phyloP scores from a whole-genome alignment of 345 rosid genomes.

The Hibiscus mutabilis region DNA sequence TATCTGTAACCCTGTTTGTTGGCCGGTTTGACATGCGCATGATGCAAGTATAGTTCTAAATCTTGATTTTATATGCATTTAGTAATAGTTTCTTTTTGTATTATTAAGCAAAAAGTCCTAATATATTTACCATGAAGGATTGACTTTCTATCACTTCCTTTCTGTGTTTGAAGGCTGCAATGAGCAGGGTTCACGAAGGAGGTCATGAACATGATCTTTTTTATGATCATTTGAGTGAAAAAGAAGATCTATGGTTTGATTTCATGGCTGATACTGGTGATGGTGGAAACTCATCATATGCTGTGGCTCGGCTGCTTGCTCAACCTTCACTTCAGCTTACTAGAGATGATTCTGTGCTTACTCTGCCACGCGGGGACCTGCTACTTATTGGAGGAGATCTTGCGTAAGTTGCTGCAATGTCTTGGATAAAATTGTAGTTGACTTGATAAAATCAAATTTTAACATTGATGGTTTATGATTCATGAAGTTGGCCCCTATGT shows the following conservation, averaged over 20 bases:
- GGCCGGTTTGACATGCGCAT: conserved; percentile 99
- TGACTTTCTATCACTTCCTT: background rate
- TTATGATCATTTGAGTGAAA: conserved; percentile 71
- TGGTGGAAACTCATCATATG: conserved; percentile 94
- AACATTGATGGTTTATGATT: conserved; percentile 9
- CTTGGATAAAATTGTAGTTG: conserved; percentile 2
- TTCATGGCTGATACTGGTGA: conserved; percentile 99
- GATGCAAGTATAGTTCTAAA: conserved; percentile 71
- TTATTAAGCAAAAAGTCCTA: background rate
- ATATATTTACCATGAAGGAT: background rate
- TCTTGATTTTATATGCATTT: background rate
- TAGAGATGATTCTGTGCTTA: conserved; percentile 34
- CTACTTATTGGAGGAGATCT: conserved; percentile 99
- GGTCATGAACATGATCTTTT: conserved; percentile 48
- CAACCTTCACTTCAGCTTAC: conserved; percentile 54
- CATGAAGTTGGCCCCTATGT: background rate
- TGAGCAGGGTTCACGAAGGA: conserved; percentile 55
- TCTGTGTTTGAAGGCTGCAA: conserved; percentile 65
- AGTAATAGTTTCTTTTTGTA: background rate
- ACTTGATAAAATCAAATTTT: conserved; percentile 1
- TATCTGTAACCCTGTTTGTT: conserved; percentile 91
- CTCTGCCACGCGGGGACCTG: conserved; percentile 65
- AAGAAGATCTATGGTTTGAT: conserved; percentile 88
- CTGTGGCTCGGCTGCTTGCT: conserved; percentile 86
- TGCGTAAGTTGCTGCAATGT: conserved; percentile 68